Evolutionary conservation across 2,329 filamentous ascomycete genomes (phyloP).

Genomic region (Calonectria pseudoreteaudii): DNA sequence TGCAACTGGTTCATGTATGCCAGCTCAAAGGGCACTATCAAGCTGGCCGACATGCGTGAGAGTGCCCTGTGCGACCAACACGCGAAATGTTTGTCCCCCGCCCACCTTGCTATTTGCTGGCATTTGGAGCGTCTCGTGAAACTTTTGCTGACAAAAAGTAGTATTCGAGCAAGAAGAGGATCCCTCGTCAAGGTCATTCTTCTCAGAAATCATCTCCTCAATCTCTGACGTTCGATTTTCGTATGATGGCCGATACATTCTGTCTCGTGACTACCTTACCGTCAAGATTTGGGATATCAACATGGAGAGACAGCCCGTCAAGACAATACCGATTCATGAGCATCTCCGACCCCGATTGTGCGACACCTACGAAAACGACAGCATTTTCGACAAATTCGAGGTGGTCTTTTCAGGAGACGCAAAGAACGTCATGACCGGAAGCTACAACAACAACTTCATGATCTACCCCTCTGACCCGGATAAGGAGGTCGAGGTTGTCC

Average conservation of each 20-base stretch:
- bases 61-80: constrained; percentile 96
- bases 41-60: constrained; percentile 97
- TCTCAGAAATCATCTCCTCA: constrained; percentile 99
- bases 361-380: constrained; percentile 99
- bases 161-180: constrained; percentile 99
- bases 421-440: constrained; percentile 99
- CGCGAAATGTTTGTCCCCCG: constrained; percentile 78
- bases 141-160: constrained; percentile 54
- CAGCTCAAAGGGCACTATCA: constrained; percentile 98
- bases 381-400: constrained; percentile 99
- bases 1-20: constrained; percentile 99
- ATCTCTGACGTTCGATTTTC: constrained; percentile 99
- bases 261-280: constrained; percentile 96
- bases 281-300: constrained; percentile 99
- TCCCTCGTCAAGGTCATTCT: constrained; percentile 95
- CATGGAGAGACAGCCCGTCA: constrained; percentile 97
- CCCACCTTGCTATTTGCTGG: not conserved
- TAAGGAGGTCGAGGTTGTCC: constrained; percentile 95
- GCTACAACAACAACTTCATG: constrained; percentile 99
- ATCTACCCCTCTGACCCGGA: constrained; percentile 97
- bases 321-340: constrained; percentile 99
- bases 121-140: not conserved
- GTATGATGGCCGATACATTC: constrained; percentile 94
- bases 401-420: constrained; percentile 98
- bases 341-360: constrained; percentile 93